Conservation (phyloP, 306 rosid genomes). For the Citrullus amarus region DNA sequence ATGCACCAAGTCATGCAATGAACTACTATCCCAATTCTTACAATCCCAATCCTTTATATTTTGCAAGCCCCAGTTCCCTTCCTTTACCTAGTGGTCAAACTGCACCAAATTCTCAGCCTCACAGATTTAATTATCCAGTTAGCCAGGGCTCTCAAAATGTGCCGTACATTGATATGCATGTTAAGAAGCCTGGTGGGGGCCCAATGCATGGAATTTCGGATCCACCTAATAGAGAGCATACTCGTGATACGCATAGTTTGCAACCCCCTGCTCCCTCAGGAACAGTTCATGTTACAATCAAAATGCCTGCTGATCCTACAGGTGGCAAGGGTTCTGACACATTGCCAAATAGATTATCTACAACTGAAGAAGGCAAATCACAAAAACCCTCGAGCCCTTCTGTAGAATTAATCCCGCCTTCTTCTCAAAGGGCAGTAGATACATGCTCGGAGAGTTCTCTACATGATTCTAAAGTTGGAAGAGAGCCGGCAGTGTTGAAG, state of each 20-base stretch:
- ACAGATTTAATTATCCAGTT: slow-evolving; percentile 43
- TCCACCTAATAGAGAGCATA: slow-evolving; percentile 31
- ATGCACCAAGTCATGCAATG: slow-evolving; percentile 33
- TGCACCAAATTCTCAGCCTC: slow-evolving; percentile 57
- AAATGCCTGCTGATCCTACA: slow-evolving; percentile 25
- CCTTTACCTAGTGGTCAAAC: slow-evolving; percentile 45
- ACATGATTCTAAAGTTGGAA: slow-evolving; percentile 22
- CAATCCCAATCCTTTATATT: slow-evolving; percentile 27
- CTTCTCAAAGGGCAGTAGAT: slow-evolving; percentile 25
- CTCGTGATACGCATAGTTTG: slow-evolving; percentile 32
- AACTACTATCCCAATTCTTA: slow-evolving; percentile 37
- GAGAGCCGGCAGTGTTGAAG: slow-evolving; percentile 22
- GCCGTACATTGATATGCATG: slow-evolving; percentile 30
- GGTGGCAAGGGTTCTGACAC: slow-evolving; percentile 32
- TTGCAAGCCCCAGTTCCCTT: slow-evolving; percentile 34
- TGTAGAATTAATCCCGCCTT: slow-evolving; percentile 24
- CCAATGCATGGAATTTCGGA: slow-evolving; percentile 29
- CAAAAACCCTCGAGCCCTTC: slow-evolving; percentile 25
- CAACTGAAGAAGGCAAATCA: slow-evolving; percentile 35
- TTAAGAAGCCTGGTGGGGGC: slow-evolving; percentile 40
- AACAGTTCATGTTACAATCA: slow-evolving; percentile 32
- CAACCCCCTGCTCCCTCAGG: slow-evolving; percentile 24
- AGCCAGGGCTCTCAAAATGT: slow-evolving; percentile 46
- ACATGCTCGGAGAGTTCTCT: slow-evolving; percentile 15
- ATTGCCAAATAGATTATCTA: slow-evolving; percentile 17